Conservation (phyloP, 371 early-diverging fungal species). For the Mucor circinelloides region DNA sequence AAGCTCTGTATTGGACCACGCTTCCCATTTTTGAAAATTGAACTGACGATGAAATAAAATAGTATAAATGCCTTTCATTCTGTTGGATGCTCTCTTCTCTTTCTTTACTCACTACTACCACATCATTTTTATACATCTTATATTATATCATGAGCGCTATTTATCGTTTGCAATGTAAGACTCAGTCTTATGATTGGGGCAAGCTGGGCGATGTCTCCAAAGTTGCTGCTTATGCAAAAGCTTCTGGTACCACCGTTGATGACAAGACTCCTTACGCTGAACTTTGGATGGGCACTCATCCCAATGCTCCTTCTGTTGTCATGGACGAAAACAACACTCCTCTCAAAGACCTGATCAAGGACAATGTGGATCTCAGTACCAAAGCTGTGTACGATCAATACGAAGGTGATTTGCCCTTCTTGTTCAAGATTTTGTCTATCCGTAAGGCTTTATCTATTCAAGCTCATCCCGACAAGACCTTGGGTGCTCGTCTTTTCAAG, state of each 20-base stretch:
- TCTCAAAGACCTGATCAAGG: constrained; percentile 56
- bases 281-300: constrained; percentile 99
- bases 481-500: constrained; percentile 76
- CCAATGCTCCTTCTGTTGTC: constrained; percentile 82
- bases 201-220: constrained; percentile 82
- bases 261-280: constrained; percentile 86
- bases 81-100: neutral
- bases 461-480: constrained; percentile 94
- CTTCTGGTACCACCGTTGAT: constrained; percentile 61
- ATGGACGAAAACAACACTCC: constrained; percentile 45
- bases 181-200: constrained; percentile 97
- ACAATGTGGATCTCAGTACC: constrained; percentile 55
- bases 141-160: constrained; percentile 31
- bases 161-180: constrained; percentile 59
- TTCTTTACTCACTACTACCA: neutral
- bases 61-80: neutral
- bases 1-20: constrained; percentile 4
- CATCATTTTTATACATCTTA: neutral
- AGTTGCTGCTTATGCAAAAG: constrained; percentile 81
- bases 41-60: neutral
- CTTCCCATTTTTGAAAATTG: neutral
- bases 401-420: constrained; percentile 87
- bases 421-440: constrained; percentile 96
- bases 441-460: constrained; percentile 96
- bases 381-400: constrained; percentile 58